phyloP scores from a whole-genome alignment of 2,329 filamentous ascomycete species.

The Sporothrix sp. region DNA sequence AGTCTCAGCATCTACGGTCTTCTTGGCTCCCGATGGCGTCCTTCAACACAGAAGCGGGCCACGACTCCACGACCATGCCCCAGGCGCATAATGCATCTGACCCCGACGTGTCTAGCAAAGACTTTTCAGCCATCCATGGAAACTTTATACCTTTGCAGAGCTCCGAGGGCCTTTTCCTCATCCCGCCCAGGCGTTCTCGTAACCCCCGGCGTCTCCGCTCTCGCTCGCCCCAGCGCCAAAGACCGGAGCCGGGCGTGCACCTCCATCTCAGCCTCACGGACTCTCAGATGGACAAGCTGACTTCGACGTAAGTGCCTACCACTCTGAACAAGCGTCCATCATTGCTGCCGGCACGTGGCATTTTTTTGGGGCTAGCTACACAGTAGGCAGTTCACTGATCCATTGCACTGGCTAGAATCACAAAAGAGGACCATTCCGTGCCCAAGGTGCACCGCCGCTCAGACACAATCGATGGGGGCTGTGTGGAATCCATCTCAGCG shows the following conservation, averaged over 20 bases:
- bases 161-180: conserved; percentile 23
- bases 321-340: not conserved
- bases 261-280: conserved; percentile 41
- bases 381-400: not conserved
- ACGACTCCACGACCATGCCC: no score
- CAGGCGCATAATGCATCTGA: conserved; percentile 24
- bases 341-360: not conserved
- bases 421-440: not conserved
- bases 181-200: conserved; percentile 20
- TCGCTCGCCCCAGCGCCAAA: conserved; percentile 26
- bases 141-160: conserved; percentile 30
- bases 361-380: no score
- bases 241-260: conserved; percentile 31
- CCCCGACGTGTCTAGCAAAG: no score
- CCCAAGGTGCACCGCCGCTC: not conserved
- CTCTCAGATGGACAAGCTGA: conserved; percentile 38
- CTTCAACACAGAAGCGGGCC: not conserved
- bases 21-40: not conserved
- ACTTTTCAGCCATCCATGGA: no score
- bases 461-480: not conserved
- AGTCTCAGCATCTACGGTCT: not conserved
- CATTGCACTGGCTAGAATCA: not conserved
- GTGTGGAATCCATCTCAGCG: not conserved
- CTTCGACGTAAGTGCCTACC: conserved; percentile 30
- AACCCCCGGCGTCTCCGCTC: conserved; percentile 19